Base-by-base conservation (phyloP, 257 asterid species). In the Rauvolfia tetraphylla region DNA sequence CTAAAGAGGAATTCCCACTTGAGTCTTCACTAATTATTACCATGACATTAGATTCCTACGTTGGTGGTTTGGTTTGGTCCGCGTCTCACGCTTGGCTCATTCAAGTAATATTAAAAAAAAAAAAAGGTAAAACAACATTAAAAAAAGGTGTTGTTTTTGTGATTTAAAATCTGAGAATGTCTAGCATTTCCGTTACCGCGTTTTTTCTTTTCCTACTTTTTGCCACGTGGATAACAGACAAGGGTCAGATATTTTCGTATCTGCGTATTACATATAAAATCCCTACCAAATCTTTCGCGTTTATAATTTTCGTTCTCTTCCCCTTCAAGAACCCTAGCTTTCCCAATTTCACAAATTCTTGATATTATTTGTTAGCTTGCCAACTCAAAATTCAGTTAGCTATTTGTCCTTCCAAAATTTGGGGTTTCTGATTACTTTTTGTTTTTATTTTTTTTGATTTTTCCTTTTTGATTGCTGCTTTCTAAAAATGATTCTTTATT, bases 281-380 rank as follows among this genome's bases (percentile, higher is more conserved):
- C 5, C 7, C 29, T 65, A 38, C 41, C 3, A 29, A 29, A 29
- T 67, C 1, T 38, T 12, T 22, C 38, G 3, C 10, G 18, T 36
- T 46, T 70, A n/a, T 5, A 0, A 12, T 42, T 14, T 14, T 8
- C 14, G 31, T 15, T 53, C 6, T 51, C 51, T 51, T 7, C 42
- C 42, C 27, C 14, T 71, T 5, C 7, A 56, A 73, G 44, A 69
- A 80, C 80, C 83, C 83, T 80, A 75, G 80, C 62, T n/a, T 61
- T 56, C 48, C 44, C 44, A 53, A 34, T 49, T 51, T 31, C 5
- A 13, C 48, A 49, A 25, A 68, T 23, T 71, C 27, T 31, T 31
- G 49, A 38, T 38, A 13, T 20, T 9, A 17, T 29, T 53, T 11
- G 31, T n/a, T 10, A 0, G 1, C 31, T 23, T 4, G 57, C 57